phyloP scores from a whole-genome alignment of 2,329 filamentous ascomycete species.

The Ascochyta viciae-villosae region DNA sequence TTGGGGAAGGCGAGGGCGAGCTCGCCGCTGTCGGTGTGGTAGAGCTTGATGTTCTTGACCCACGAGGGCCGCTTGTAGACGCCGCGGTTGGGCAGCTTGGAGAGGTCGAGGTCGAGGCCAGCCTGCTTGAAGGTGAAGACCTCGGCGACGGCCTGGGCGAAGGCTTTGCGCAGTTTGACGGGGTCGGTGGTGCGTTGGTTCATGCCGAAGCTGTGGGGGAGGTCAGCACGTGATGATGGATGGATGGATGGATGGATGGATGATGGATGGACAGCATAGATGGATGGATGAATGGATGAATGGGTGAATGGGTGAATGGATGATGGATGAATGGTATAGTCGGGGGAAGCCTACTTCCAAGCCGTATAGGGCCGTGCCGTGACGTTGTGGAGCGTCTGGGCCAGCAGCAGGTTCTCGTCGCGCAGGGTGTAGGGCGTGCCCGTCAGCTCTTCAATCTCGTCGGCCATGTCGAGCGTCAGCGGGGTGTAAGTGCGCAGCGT shows the following conservation, averaged over 20 bases:
- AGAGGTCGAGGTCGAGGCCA: slow-evolving; percentile 34
- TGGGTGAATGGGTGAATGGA: no score
- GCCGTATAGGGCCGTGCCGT: slow-evolving; percentile 44
- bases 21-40: slow-evolving; percentile 26
- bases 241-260: no score
- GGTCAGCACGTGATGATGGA: neutral
- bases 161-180: slow-evolving; percentile 44
- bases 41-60: slow-evolving; percentile 39
- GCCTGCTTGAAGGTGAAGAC: slow-evolving; percentile 55
- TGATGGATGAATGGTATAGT: no score
- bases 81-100: slow-evolving; percentile 37
- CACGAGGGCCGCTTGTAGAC: slow-evolving; percentile 37
- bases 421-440: slow-evolving; percentile 40
- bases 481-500: slow-evolving; percentile 43
- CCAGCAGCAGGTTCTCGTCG: slow-evolving; percentile 40
- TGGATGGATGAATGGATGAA: no score
- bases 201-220: slow-evolving; percentile 31
- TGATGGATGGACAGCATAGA: neutral
- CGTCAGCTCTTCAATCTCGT: slow-evolving; percentile 40
- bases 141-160: slow-evolving; percentile 66
- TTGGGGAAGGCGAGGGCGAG: slow-evolving; percentile 33
- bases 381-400: slow-evolving; percentile 38
- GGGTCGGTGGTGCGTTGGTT: slow-evolving; percentile 22
- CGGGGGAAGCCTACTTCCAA: slow-evolving; percentile 17
- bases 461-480: slow-evolving; percentile 38